Evolutionary conservation across 2,329 filamentous ascomycete genomes (phyloP), one percentile per base, ranked within the genome.

Genomic region (Pestalotiopsis sp.): DNA sequence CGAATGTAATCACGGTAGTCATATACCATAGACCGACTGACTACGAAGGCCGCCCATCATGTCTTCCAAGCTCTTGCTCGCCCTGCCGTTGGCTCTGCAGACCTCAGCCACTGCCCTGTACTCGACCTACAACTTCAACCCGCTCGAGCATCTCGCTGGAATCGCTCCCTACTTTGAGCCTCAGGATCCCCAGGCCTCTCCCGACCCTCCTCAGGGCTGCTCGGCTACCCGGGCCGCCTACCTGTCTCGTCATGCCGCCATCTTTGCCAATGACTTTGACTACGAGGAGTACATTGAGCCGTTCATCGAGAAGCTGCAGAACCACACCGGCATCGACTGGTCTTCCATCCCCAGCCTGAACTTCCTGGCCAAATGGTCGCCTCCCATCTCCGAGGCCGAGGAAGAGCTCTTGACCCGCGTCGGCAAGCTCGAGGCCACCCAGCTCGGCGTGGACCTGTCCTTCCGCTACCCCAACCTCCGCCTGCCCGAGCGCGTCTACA

Each of bases 191-290:
- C 81, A 79, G 1, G 68, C 78, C 6, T 80, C 81, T 11, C 81
- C 82, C 1, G 72, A 77, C 3, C 74, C 82, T 4, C 86, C 86
- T 0, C 81, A 83, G 67, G 82, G 85, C 10, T 89, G 86, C 75
- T 82, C 80, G 0, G 78, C 84, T 1, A 82, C 80, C 0, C 81
- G 83, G 35, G 86, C 86, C 0, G 84, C 86, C 2, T 89, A 88
- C 74, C 79, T 89, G 0, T 81, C 84, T 17, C 86, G 87, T n/a
- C 87, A 89, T 71, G 86, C 86, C 0, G 86, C 87, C 44, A 88
- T 89, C 67, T 88, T 88, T 71, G 84, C 85, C 70, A 89, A 89
- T 69, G 86, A 88, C 72, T 86, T 83, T 68, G 87, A 89, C 72
- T 88, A 84, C 62, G 85, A 88, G 69, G 79, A 81, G 52, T 88